Percentiles rank a stretch among this genome's conserved stretches.
Evolutionary conservation across 805 yeast genomes (phyloP).

Genomic region (Tetrapisispora nanseiensis): DNA sequence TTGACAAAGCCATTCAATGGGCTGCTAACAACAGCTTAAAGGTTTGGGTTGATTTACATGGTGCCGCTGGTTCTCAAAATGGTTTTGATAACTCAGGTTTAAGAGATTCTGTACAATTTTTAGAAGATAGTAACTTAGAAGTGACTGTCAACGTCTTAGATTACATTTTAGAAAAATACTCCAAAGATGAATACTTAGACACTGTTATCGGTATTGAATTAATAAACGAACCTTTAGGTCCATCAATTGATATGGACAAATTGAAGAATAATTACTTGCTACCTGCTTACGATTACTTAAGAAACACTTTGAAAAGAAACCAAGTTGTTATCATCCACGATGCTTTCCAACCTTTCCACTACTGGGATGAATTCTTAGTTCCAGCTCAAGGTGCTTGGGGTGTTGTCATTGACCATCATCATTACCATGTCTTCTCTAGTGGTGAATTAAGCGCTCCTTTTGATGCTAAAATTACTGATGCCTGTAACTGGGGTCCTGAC

Average conservation of each 20-base stretch:
- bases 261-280: constrained; percentile 46
- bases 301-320: constrained; percentile 40
- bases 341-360: constrained; percentile 54
- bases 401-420: constrained; percentile 80
- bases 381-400: constrained; percentile 41
- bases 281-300: constrained; percentile 55
- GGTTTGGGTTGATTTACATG: constrained; percentile 90
- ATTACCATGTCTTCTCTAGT: constrained; percentile 72
- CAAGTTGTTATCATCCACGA: constrained; percentile 69
- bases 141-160: constrained; percentile 48
- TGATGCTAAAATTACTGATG: constrained; percentile 50
- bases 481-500: constrained; percentile 42
- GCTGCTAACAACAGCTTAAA: constrained; percentile 48
- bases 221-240: constrained; percentile 83
- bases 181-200: constrained; percentile 48
- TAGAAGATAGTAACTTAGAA: constrained; percentile 39
- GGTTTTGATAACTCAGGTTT: constrained; percentile 92
- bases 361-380: constrained; percentile 53
- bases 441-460: constrained; percentile 49
- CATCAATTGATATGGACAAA: constrained; percentile 47
- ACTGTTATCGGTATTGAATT: constrained; percentile 77
- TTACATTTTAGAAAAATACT: constrained; percentile 53
- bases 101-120: constrained; percentile 52
- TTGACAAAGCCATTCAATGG: constrained; percentile 76
- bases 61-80: constrained; percentile 94